Evolutionary conservation across 176 grass and related monocot genomes (phyloP), one percentile per base, ranked within the genome.

Genomic region (Areca catechu): DNA sequence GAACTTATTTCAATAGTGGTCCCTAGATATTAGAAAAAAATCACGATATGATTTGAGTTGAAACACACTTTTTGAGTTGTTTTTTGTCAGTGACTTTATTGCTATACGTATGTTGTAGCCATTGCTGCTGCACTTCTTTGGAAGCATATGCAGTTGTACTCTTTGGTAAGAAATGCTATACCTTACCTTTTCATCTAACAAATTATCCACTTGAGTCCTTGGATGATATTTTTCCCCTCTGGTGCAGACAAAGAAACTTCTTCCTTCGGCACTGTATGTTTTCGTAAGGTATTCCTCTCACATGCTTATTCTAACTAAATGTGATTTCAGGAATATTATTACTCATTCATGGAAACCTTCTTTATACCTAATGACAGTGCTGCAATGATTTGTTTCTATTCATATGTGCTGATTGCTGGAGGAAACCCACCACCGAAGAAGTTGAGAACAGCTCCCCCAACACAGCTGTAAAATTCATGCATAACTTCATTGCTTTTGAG

Each of bases 371-470:
- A 51, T 50, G 56, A 9, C 79, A 90, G 90, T 50, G 77, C 37
- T 4, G 59, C 67, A 12, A 95, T 95, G 86, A 78, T 90, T 28
- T 90, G 86, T 71, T 95, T 95, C 71, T 95, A 95, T 70, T 67
- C 62, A 0, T 95, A 95, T 16, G 90, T 95, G 23, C 4, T 95
- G 23, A 49, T 84, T 51, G 75, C 85, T 43, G 90, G 86, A 49
- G 90, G 90, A 19, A 90, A 95, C 61, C 86, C 90, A 0, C 86
- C 86, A 49, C 86, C 90, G 24, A 95, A 95, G 67, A 84, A 84
- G 77, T 71, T 75, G 67, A 71, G 67, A 3, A 43, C 54, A 22
- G 56, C 79, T 24, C 63, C 74, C 28, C 12, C 55, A 24, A 24
- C 55, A 57, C 23, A 57, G 4, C 55, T 53, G 5, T 30, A 30